Evolutionary conservation across 495 filamentous ascomycete genomes (phyloP), one percentile per base, ranked within the genome.

Genomic region (Apodospora peruviana): DNA sequence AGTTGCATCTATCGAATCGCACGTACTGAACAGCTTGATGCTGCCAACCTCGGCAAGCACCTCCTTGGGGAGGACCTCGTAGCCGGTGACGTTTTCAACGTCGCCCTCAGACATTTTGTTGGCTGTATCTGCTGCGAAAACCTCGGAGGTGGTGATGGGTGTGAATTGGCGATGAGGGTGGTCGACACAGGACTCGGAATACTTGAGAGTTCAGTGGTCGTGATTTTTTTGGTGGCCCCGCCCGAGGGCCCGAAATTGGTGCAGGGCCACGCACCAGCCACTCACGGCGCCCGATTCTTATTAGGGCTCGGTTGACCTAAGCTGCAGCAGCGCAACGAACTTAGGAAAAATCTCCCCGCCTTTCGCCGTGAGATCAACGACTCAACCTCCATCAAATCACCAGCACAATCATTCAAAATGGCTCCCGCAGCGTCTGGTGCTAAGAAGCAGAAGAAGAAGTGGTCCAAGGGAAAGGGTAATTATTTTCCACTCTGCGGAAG

Each of bases 381-480:
- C 60, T 53, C 51, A 58, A 63, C 68, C 61, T 63, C 64, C 65
- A 71, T 48, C 60, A 62, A 66, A 68, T 57, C 71, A 66, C 66
- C 57, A 65, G 58, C 55, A 67, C 50, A 66, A 51, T 61, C 47
- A 50, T 64, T 60, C 65, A 75, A 70, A 60, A 75, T 75, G 86
- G 86, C 87, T 65, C 86, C 87, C 74, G 82, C 85, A 74, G 78
- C 83, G 72, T 74, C 87, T 72, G 89, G 88, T 68, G 88, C 85
- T 70, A 95, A 94, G 84, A 95, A 95, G 80, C 88, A 91, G 72
- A 95, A 96, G 88, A 97, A 97, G 89, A 95, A 96, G 91, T 96
- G 91, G 91, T 96, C 91, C 62, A 98, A 96, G 88, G 94, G 90
- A 75, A 96, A 96, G 83, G 65, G 65, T 68, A 61, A 58, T 57